Evolutionary conservation across 148 eudicot species (phyloP), one percentile per base, ranked within the genome.

Genomic region (Mesembryanthemum crystallinum): DNA sequence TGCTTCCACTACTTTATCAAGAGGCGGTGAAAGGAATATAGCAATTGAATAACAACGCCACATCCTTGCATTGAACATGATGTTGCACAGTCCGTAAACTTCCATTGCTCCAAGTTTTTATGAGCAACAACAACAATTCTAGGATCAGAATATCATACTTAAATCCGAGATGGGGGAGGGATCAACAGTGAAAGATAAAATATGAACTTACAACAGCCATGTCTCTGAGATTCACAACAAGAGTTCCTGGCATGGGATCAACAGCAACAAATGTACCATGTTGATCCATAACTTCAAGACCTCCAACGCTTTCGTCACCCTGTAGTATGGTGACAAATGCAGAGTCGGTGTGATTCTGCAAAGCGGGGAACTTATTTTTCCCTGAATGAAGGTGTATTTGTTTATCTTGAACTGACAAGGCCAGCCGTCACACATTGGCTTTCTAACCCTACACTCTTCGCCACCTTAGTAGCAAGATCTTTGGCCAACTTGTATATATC

Each of bases 41-140:
- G 90, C 93, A 32, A 91, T 79, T 0, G 92, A 88, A 13, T 77
- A 25, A 5, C 93, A 72, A 43, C 10, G 82, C 83, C 64, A 89
- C 82, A 78, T 73, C 88, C 73, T 82, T 88, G 82, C 94, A 88
- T 52, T 72, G 72, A 6, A 90, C 92, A 54, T 85, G 71, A 51
- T 92, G 94, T 65, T 87, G 83, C 83, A 92, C 87, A 23, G 79
- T 90, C 59, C 79, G 78, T 45, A 92, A 76, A 55, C 85, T 81
- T 63, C 97, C 94, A 55, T 92, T 92, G 82, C 97, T 87, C 97
- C 94, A 90, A 21, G 81, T 77, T 83, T 92, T 84, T 67, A 52
- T 42, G 60, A 69, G 43, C 43, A 72, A 39, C 30, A 66, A 43
- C 8, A 28, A n/a, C n/a, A n/a, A n/a, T n/a, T n/a, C n/a, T n/a